phyloP scores from a whole-genome alignment of 148 eudicot species.

The Rhododendron ovatum region DNA sequence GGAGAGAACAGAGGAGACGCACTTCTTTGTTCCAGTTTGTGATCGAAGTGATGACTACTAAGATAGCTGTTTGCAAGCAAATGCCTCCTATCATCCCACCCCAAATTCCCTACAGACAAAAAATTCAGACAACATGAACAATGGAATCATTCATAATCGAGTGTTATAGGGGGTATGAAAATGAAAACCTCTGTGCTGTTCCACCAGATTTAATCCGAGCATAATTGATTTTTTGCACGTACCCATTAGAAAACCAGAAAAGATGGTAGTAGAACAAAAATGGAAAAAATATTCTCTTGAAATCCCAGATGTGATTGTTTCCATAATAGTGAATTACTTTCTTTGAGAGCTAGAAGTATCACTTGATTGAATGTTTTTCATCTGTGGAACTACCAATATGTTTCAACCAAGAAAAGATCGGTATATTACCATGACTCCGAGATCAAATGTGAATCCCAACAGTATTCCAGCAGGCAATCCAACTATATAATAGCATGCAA shows the following conservation, averaged over 20 bases:
- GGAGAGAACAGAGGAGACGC: constrained; percentile 9
- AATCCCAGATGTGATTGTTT: too few relatives aligned
- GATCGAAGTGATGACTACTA: constrained; percentile 39
- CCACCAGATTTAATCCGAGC: background rate
- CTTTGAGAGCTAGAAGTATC: too few relatives aligned
- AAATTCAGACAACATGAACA: too few relatives aligned
- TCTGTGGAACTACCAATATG: background rate
- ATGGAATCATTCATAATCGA: background rate
- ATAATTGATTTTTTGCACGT: background rate
- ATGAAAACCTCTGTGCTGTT: background rate
- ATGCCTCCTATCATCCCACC: constrained; percentile 85
- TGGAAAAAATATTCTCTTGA: too few relatives aligned
- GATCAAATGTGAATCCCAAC: constrained; percentile 52
- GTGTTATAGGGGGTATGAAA: background rate
- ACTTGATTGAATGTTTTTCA: too few relatives aligned
- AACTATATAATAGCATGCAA: constrained; percentile 66
- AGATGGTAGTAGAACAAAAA: too few relatives aligned
- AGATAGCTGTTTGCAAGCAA: constrained; percentile 55
- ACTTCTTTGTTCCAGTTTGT: constrained; percentile 81
- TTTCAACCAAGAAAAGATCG: background rate
- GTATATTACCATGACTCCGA: constrained; percentile 53
- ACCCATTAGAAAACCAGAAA: background rate
- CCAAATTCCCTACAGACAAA: constrained; percentile 67
- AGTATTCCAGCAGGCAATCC: constrained; percentile 77
- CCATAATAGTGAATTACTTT: too few relatives aligned